phyloP scores from a whole-genome alignment of 495 filamentous ascomycete species.

The Penicillium roqueforti region DNA sequence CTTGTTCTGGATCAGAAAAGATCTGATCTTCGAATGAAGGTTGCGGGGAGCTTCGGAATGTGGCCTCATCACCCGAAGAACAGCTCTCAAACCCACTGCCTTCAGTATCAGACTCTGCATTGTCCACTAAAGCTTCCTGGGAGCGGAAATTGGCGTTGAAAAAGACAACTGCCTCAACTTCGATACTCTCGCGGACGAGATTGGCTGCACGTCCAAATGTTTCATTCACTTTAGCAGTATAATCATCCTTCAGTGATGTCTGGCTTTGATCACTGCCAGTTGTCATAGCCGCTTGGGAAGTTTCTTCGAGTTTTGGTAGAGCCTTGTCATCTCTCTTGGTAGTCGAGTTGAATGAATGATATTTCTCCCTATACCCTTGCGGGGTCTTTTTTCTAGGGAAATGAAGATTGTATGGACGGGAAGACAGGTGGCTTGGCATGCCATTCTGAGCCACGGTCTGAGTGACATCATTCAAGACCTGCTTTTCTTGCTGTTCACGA shows the following conservation, averaged over 20 bases:
- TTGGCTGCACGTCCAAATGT: constrained; percentile 39
- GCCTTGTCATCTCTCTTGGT: background rate
- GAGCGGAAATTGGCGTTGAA: constrained; percentile 41
- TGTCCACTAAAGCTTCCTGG: constrained; percentile 8
- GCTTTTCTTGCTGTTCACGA: constrained; percentile 16
- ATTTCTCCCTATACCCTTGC: background rate
- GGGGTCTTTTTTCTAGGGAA: background rate
- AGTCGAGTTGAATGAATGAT: background rate
- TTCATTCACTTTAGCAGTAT: constrained; percentile 6
- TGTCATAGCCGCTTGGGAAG: background rate
- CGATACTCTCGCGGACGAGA: constrained; percentile 47
- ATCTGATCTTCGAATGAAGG: background rate
- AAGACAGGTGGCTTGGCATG: background rate
- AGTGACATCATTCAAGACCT: constrained; percentile 5
- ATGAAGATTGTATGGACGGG: constrained; percentile 6
- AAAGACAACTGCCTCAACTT: constrained; percentile 47
- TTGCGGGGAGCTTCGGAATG: background rate
- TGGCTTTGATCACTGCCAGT: background rate
- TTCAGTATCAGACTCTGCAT: constrained; percentile 12
- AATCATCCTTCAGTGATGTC: constrained; percentile 1
- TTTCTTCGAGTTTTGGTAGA: background rate
- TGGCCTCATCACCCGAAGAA: constrained; percentile 14
- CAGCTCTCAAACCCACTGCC: constrained; percentile 15
- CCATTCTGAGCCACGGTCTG: background rate
- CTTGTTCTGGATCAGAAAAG: background rate